Base-by-base conservation (phyloP, 2,329 filamentous ascomycete genomes). In the Cytospora piceae region DNA sequence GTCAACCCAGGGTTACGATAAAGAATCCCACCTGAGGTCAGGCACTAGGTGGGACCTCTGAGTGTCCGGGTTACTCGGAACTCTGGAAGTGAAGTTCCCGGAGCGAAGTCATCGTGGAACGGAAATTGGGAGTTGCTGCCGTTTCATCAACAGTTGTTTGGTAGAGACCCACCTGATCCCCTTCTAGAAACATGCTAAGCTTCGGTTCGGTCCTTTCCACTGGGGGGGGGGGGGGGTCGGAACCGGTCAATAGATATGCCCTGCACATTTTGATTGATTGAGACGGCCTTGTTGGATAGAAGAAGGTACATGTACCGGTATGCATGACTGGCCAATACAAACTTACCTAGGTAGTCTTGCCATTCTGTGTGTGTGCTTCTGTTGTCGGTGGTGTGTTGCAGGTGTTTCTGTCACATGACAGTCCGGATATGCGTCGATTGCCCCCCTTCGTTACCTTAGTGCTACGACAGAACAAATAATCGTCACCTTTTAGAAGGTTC, bases 391-490 rank as follows among this genome's bases (percentile, higher is more conserved):
- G 20, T n/a, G 17, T 39, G 39, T 20, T 42, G 8, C 39, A 42
- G n/a, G 9, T 14, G 24, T n/a, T 22, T 49, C 4, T 15, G 39
- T 63, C 61, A 63, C 61, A 63, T 63, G 61, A 63, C 53, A 57
- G 42, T 49, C 24, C 29, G 29, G 37, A 57, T 29, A 63, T 57
- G 61, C 61, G 53, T 51, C 53, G 22, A 54, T 55, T 39, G 31
- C 14, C 34, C 34, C 29, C 46, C 34, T 5, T 22, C 31, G 51
- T 24, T 24, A n/a, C 22, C 12, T 42, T 63, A 63, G 60, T 54
- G 53, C 53, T 63, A 53, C 60, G 39, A 63, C 60, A 57, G 60
- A 63, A 63, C 60, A 51, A 51, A 63, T 32, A 22, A 37, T 17
- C 15, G n/a, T 20, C 29, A 32, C 22, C 61, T 57, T 63, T 53